Conservation (phyloP, 2,329 filamentous ascomycete genomes). For the Metarhizium sp. region DNA sequence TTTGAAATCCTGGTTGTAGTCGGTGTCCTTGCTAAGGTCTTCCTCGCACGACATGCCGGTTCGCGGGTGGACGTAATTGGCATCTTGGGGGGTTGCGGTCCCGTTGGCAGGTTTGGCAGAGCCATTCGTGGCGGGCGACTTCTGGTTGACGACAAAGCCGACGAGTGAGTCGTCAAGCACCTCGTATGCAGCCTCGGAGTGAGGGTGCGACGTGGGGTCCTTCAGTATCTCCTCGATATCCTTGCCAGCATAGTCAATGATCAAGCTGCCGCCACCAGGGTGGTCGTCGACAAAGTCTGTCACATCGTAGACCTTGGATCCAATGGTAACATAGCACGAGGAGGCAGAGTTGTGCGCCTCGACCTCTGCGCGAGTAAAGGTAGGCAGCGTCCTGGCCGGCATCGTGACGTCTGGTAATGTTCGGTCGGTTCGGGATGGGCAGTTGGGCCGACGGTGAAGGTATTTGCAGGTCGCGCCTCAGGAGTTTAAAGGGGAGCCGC, state of each 20-base stretch:
- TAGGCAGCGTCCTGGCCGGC: constrained; percentile 75
- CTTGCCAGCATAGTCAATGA: constrained; percentile 83
- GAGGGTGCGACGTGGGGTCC: constrained; percentile 72
- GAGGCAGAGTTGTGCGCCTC: constrained; percentile 67
- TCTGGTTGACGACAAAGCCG: constrained; percentile 63
- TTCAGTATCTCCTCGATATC: constrained; percentile 77
- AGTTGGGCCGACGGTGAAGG: neutral
- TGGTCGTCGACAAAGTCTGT: constrained; percentile 86
- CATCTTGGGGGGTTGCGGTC: constrained; percentile 16
- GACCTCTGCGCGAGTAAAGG: constrained; percentile 72
- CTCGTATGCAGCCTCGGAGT: constrained; percentile 92
- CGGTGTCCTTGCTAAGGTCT: constrained; percentile 80
- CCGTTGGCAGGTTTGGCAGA: constrained; percentile 19
- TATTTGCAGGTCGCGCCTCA: neutral
- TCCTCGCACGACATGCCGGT: constrained; percentile 88
- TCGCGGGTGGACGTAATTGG: constrained; percentile 38
- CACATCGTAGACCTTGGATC: constrained; percentile 86
- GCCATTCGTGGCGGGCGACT: constrained; percentile 26
- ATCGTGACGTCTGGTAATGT: constrained; percentile 35
- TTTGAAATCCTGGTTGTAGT: constrained; percentile 66
- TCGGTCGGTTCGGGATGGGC: neutral
- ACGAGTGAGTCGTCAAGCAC: constrained; percentile 81
- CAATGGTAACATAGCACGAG: constrained; percentile 90
- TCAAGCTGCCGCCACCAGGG: constrained; percentile 79
- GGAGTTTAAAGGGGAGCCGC: neutral